These are phyloP conservation scores for Pythium coloratum DNA, from an alignment of 352 stramenopile genomes.

Conservation along the genomic window DNA sequence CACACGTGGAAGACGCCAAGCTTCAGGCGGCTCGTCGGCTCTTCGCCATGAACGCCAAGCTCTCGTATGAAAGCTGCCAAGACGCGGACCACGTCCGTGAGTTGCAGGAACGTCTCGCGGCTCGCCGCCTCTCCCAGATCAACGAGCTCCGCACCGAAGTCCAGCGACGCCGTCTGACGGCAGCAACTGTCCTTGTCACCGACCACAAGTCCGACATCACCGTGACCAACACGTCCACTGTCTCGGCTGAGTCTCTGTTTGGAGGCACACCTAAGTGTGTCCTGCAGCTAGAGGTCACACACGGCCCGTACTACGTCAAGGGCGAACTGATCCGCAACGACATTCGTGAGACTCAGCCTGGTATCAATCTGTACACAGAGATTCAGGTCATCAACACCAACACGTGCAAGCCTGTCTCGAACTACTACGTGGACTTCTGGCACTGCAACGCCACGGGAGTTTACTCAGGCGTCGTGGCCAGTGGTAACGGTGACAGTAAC, in stretches of 20 bases:
- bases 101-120: slow-evolving; percentile 5
- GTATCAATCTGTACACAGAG: slow-evolving; percentile 17
- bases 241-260: background rate
- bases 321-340: slow-evolving; percentile 20
- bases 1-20: slow-evolving; percentile 5
- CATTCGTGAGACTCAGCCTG: slow-evolving; percentile 17
- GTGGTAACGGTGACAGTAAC: slow-evolving; percentile 12
- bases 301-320: slow-evolving; percentile 22
- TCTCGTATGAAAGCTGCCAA: slow-evolving; percentile 7
- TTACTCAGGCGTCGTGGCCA: slow-evolving; percentile 19
- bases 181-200: background rate
- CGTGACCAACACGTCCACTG: slow-evolving; percentile 4
- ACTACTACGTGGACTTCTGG: slow-evolving; percentile 22
- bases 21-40: slow-evolving; percentile 1
- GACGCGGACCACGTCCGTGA: background rate
- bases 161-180: background rate
- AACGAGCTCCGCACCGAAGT: slow-evolving; percentile 6
- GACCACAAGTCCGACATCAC: slow-evolving; percentile 9
- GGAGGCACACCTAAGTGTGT: slow-evolving; percentile 1
- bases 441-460: slow-evolving; percentile 27
- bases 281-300: slow-evolving; percentile 14
- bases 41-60: slow-evolving; percentile 15
- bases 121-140: slow-evolving; percentile 2
- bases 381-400: slow-evolving; percentile 16
- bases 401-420: slow-evolving; percentile 12